Evolutionary conservation across 2,329 filamentous ascomycete species (phyloP).

Genomic region (Nemania serpens): DNA sequence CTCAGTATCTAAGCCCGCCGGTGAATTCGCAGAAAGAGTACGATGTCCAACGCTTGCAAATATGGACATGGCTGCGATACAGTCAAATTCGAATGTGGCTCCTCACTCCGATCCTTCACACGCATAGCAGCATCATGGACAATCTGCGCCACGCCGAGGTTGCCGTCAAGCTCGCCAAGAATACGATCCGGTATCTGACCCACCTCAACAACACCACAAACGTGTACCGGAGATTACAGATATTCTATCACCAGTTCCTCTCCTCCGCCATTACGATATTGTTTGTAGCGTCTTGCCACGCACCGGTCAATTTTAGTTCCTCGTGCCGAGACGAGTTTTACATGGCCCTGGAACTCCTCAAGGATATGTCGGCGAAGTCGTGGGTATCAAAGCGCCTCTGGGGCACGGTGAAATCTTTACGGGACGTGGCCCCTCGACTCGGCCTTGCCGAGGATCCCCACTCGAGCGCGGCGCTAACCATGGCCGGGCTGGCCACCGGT

Average conservation of each 20-base stretch:
- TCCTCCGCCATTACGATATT: conserved; percentile 75
- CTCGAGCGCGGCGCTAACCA: conserved; percentile 57
- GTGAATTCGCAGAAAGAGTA: conserved; percentile 58
- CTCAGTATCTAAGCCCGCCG: conserved; percentile 37
- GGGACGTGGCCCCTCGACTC: conserved; percentile 72
- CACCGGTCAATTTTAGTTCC: conserved; percentile 71
- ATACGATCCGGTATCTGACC: conserved; percentile 73
- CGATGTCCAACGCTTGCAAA: conserved; percentile 72
- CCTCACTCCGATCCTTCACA: conserved; percentile 85
- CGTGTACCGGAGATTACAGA: conserved; percentile 72
- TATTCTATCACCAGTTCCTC: conserved; percentile 81
- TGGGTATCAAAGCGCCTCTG: conserved; percentile 75
- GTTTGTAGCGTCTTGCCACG: conserved; percentile 77
- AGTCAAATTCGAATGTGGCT: conserved; percentile 92
- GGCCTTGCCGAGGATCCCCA: conserved; percentile 63
- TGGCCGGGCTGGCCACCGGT: conserved; percentile 58
- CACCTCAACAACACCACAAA: conserved; percentile 74
- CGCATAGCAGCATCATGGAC: conserved; percentile 78
- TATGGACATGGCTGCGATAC: conserved; percentile 82
- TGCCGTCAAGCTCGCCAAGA: conserved; percentile 74
- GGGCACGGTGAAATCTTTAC: conserved; percentile 72
- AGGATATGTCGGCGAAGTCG: conserved; percentile 71
- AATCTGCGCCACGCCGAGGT: conserved; percentile 75
- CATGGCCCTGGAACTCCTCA: conserved; percentile 74
- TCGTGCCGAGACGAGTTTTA: conserved; percentile 77